Percentiles rank a stretch among this genome's conserved stretches.
These are phyloP conservation scores for Ceratocystis alfenasii DNA, from an alignment of 2,329 filamentous ascomycete species.

Conservation along the genomic window DNA sequence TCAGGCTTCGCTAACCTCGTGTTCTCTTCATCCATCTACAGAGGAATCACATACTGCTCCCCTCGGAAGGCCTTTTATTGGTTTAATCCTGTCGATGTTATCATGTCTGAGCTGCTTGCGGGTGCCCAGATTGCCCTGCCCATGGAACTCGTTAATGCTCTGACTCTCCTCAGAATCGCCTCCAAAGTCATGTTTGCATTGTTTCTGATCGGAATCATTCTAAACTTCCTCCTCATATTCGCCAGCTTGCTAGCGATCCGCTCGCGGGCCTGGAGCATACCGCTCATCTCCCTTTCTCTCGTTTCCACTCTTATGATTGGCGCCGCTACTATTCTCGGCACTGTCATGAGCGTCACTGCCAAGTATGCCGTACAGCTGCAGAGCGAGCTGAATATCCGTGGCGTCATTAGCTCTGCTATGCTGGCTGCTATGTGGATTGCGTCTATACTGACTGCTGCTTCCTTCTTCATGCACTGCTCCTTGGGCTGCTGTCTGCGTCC, in stretches of 20 bases:
- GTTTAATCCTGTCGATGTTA: constrained; percentile 80
- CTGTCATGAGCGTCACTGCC: constrained; percentile 74
- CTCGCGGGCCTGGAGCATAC: constrained; percentile 50
- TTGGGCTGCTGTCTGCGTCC: constrained; percentile 55
- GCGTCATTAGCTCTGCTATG: constrained; percentile 59
- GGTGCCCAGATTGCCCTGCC: constrained; percentile 77
- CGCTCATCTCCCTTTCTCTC: constrained; percentile 56
- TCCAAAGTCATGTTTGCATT: constrained; percentile 83
- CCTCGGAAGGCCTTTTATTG: constrained; percentile 60
- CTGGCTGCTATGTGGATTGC: constrained; percentile 86
- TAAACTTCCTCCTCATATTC: constrained; percentile 63
- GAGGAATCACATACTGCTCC: constrained; percentile 67
- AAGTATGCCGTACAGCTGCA: constrained; percentile 60
- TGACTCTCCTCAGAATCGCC: constrained; percentile 60
- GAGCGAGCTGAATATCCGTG: constrained; percentile 63
- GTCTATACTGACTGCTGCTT: constrained; percentile 51
- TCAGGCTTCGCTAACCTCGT: background rate
- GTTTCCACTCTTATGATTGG: constrained; percentile 55
- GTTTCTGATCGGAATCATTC: constrained; percentile 59
- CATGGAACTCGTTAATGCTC: constrained; percentile 56
- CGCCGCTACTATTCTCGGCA: constrained; percentile 62
- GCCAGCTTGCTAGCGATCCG: constrained; percentile 44
- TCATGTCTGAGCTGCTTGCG: constrained; percentile 66
- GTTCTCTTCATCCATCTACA: constrained; percentile 23
- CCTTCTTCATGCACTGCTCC: constrained; percentile 60